These are phyloP conservation scores for Phytopythium litorale DNA, from an alignment of 352 stramenopile species.

Conservation along the genomic window DNA sequence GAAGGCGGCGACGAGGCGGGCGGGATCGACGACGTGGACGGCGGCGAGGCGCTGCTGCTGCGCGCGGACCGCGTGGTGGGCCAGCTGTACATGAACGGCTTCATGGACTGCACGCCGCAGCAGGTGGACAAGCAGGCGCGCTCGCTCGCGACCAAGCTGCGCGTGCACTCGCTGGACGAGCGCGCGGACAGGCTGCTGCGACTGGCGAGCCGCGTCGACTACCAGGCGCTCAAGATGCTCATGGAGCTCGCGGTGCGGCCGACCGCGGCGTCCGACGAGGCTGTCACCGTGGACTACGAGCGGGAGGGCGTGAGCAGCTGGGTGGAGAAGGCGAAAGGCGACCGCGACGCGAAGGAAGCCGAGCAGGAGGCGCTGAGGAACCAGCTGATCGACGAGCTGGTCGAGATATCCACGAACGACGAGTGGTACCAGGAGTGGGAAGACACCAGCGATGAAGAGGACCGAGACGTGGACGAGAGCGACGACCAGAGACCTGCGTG, in stretches of 20 bases:
- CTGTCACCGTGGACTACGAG: conserved; percentile 24
- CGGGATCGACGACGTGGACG: conserved; percentile 1
- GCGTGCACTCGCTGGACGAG: conserved; percentile 48
- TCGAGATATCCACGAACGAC: conserved; percentile 60
- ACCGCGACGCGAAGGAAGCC: conserved; percentile 15
- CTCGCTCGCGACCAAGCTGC: conserved; percentile 45
- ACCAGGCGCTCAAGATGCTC: conserved; percentile 53
- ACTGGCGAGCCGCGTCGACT: conserved; percentile 34
- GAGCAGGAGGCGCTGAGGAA: conserved; percentile 23
- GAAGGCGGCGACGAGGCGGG: neutral
- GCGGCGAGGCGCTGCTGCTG: conserved; percentile 26
- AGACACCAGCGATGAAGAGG: conserved; percentile 37
- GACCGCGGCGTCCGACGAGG: conserved; percentile 31
- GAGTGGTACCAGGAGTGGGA: conserved; percentile 67
- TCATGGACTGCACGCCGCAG: conserved; percentile 44
- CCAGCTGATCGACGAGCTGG: conserved; percentile 43
- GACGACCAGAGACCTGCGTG: neutral
- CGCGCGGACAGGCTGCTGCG: conserved; percentile 28
- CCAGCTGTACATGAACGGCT: conserved; percentile 43
- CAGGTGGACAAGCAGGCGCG: conserved; percentile 38
- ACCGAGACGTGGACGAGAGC: conserved; percentile 13
- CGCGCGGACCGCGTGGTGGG: conserved; percentile 44
- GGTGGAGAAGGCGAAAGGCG: neutral
- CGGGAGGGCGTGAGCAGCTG: neutral
- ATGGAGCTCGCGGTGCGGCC: conserved; percentile 50